These are phyloP conservation scores for Eucalyptus pauciflora DNA, from an alignment of 345 rosid species.

Conservation along the genomic window DNA sequence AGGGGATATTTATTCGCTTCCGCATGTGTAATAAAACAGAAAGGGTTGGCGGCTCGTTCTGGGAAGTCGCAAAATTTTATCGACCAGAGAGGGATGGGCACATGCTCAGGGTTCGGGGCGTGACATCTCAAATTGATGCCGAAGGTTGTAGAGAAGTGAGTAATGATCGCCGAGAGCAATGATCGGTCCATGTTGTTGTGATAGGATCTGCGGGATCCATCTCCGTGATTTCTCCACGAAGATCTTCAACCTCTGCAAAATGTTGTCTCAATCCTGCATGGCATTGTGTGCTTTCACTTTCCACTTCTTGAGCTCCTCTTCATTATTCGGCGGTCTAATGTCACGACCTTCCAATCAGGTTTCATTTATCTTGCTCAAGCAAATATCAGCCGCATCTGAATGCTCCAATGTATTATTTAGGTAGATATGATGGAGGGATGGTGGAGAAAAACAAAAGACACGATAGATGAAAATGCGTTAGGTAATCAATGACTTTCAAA, in stretches of 20 bases:
- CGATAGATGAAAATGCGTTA: rapidly evolving
- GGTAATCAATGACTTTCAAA: neutral
- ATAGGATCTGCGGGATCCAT: neutral
- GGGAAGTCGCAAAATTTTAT: too few species aligned
- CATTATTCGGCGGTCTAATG: neutral
- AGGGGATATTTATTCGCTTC: too few species aligned
- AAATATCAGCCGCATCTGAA: neutral
- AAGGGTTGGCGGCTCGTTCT: too few species aligned
- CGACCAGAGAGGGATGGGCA: too few species aligned
- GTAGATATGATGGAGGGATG: neutral
- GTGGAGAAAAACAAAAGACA: neutral
- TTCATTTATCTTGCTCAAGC: neutral
- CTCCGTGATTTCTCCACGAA: neutral
- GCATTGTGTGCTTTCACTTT: neutral
- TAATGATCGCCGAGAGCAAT: neutral
- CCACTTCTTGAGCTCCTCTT: neutral
- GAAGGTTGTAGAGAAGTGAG: neutral
- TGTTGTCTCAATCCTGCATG: neutral
- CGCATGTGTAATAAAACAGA: too few species aligned
- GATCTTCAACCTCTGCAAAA: neutral
- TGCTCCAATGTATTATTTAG: neutral
- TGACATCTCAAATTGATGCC: neutral
- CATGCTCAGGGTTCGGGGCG: too few species aligned
- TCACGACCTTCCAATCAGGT: neutral
- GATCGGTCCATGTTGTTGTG: neutral